Evolutionary conservation across 1,284 basidiomycete species (phyloP), one percentile per base, ranked within the genome.

Genomic region (Fomitiporia mediterranea): DNA sequence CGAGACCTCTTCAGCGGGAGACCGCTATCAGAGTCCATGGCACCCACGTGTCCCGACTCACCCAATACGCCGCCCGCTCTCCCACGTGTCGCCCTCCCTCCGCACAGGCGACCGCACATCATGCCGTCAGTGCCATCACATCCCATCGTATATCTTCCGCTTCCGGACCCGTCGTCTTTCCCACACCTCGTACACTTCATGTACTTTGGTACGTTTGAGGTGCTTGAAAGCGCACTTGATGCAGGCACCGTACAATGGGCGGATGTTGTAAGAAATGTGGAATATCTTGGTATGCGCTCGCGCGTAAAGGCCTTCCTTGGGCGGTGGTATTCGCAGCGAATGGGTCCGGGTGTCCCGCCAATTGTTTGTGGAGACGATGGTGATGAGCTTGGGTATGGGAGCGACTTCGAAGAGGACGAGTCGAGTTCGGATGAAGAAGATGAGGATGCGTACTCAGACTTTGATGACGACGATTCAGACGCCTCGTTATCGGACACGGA

Each of bases 241-340:
- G 68, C 73, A 17, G 81, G 83, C n/a, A 67, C 72, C 51, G 74
- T 89, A 51, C 79, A 79, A 43, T 91, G 87, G 89, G 84, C 88
- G 59, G 86, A 86, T 40, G 75, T 90, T 59, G 86, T 84, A n/a
- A 80, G 84, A 53, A 91, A 90, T 66, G 87, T 83, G 64, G 88
- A 90, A 66, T 91, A 88, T 64, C 81, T 91, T 51, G 84, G 82
- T 23, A 77, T 91, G 62, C 72, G 79, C 42, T 68, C 78, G 8
- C 84, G 88, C 51, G 80, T 89, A 66, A 87, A 84, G 63, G 68
- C 81, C 17, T 88, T 85, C 66, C 72, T 89, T 54, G 79, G 82
- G 1, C 72, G 73, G 54, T 88, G 83, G 83, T 86, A 85, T 64
- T 72, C 75, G 51, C 70, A 73, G 17, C 82, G 81, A 78, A 64